Percentiles rank a stretch among this genome's conserved stretches.
phyloP scores from a whole-genome alignment of 345 rosid species.

The Cardamine resedifolia region DNA sequence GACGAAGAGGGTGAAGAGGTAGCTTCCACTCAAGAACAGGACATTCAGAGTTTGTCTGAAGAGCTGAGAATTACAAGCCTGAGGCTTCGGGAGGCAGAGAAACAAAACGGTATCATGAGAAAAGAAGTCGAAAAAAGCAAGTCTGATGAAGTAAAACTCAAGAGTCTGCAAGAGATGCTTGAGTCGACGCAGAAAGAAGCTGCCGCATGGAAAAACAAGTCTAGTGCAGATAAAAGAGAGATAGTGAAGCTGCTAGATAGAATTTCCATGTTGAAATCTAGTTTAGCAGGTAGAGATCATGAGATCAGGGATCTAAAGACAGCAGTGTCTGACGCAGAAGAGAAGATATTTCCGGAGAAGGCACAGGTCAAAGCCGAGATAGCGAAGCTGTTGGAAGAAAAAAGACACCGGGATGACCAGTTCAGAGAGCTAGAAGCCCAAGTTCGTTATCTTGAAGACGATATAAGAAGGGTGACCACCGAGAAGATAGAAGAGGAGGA shows the following conservation, averaged over 20 bases:
- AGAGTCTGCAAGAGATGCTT: conserved; percentile 47
- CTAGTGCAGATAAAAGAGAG: conserved; percentile 56
- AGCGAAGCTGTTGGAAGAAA: conserved; percentile 51
- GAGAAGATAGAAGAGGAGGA: conserved; percentile 53
- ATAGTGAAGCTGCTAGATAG: conserved; percentile 61
- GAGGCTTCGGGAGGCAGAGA: conserved; percentile 57
- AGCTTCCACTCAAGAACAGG: conserved; percentile 37
- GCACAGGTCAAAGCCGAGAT: conserved; percentile 68
- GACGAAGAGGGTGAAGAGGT: conserved; percentile 39
- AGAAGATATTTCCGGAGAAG: conserved; percentile 70
- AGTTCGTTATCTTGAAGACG: conserved; percentile 61
- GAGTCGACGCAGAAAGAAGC: conserved; percentile 59
- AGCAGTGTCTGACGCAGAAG: conserved; percentile 63
- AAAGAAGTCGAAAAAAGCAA: conserved; percentile 48
- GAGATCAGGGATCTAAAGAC: conserved; percentile 66
- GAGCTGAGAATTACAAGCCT: conserved; percentile 57
- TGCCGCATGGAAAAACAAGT: conserved; percentile 56
- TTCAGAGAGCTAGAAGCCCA: conserved; percentile 62
- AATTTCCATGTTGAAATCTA: conserved; percentile 50
- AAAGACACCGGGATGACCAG: conserved; percentile 45
- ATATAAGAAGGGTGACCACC: conserved; percentile 46
- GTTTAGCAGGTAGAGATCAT: conserved; percentile 70
- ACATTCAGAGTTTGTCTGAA: conserved; percentile 45
- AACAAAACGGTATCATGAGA: conserved; percentile 51
- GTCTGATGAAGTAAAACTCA: conserved; percentile 34